Conservation (phyloP, 768 basidiomycete species). For the Gyrodon lividus region DNA sequence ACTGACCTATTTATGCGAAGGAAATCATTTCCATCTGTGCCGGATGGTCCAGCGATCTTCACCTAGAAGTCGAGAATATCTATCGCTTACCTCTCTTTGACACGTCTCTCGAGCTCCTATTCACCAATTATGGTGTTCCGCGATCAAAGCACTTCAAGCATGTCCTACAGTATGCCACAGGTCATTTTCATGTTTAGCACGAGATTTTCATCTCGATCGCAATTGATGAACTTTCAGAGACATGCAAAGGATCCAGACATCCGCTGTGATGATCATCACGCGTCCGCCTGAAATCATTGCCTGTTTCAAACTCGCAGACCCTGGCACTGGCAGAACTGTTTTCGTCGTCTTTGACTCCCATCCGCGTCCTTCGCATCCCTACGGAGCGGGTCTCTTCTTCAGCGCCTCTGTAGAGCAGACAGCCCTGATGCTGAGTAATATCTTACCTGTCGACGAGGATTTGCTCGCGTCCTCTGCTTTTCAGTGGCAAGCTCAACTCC, state of each 20-base stretch:
- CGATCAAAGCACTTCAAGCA: constrained; percentile 36
- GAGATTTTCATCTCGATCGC: too few species aligned
- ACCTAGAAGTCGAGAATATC: constrained; percentile 60
- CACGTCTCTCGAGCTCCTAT: constrained; percentile 35
- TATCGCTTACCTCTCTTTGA: constrained; percentile 48
- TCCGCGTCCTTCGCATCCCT: constrained; percentile 54
- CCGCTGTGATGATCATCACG: constrained; percentile 53
- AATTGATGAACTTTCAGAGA: constrained; percentile 18
- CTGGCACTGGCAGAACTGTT: constrained; percentile 24
- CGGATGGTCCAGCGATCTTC: constrained; percentile 50
- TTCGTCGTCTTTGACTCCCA: constrained; percentile 72
- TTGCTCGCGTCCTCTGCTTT: constrained; percentile 43
- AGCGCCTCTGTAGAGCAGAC: constrained; percentile 44
- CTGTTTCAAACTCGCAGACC: constrained; percentile 40
- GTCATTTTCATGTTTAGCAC: neutral
- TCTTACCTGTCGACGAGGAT: constrained; percentile 49
- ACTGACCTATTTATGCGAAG: constrained; percentile 31
- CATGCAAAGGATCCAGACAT: constrained; percentile 18
- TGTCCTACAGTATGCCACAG: constrained; percentile 25
- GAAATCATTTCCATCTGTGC: constrained; percentile 57
- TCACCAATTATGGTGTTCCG: constrained; percentile 39
- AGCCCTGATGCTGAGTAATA: constrained; percentile 42
- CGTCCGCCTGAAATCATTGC: constrained; percentile 70
- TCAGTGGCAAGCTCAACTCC: constrained; percentile 66
- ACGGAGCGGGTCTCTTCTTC: constrained; percentile 60